Evolutionary conservation across 805 yeast genomes (phyloP).

Genomic region (Zygosaccharomyces bisporus): DNA sequence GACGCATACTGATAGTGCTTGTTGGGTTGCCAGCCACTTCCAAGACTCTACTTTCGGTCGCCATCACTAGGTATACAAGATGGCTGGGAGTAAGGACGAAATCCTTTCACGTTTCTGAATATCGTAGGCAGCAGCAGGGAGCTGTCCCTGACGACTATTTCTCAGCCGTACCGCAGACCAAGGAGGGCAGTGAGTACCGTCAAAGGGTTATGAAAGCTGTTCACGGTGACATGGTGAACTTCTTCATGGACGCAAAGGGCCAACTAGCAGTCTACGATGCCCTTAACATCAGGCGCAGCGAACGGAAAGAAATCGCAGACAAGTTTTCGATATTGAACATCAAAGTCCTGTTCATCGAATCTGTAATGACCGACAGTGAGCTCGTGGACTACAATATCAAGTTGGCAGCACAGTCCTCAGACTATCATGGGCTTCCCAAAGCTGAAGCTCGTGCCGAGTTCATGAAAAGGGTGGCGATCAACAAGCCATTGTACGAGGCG

Average conservation of each 20-base stretch:
- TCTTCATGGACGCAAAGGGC: constrained; percentile 73
- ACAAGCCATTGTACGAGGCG: constrained; percentile 69
- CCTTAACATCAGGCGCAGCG: constrained; percentile 72
- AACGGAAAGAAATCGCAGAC: constrained; percentile 56
- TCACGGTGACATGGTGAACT: constrained; percentile 61
- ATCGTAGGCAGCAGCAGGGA: constrained; percentile 54
- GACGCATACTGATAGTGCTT: constrained; percentile 80
- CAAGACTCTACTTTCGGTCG: constrained; percentile 87
- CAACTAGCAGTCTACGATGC: constrained; percentile 97
- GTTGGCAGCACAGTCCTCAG: constrained; percentile 85
- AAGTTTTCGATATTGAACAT: constrained; percentile 55
- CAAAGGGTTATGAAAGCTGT: constrained; percentile 59
- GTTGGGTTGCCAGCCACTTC: constrained; percentile 96
- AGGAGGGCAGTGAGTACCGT: constrained; percentile 51
- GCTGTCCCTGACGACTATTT: constrained; percentile 68
- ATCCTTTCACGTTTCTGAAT: constrained; percentile 88
- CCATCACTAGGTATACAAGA: constrained; percentile 84
- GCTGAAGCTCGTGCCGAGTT: constrained; percentile 75
- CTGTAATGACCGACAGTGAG: constrained; percentile 68
- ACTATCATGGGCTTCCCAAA: constrained; percentile 73
- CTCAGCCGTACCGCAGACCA: constrained; percentile 48
- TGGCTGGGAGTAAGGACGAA: constrained; percentile 96
- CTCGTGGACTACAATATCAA: constrained; percentile 71
- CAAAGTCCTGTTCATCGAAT: constrained; percentile 83
- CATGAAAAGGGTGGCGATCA: constrained; percentile 61